These are phyloP conservation scores for Sarocladiaceae sp. DNA, from an alignment of 2,329 filamentous ascomycete species.

Conservation along the genomic window DNA sequence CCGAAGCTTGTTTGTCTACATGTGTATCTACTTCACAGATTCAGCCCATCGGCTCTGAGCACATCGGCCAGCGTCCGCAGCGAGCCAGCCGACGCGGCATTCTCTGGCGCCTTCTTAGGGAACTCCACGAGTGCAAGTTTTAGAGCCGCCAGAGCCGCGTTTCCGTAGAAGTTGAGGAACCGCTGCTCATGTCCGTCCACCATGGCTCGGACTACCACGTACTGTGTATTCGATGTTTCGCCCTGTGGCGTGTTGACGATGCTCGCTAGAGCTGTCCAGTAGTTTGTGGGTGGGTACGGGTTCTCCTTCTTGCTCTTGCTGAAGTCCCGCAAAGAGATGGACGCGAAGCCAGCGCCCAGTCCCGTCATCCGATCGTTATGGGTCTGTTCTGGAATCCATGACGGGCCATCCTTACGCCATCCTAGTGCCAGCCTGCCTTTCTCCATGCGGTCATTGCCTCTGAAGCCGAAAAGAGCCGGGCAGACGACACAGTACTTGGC, in stretches of 20 bases:
- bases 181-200: constrained; percentile 66
- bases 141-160: constrained; percentile 64
- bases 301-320: constrained; percentile 61
- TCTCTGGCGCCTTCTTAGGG: constrained; percentile 46
- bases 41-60: constrained; percentile 45
- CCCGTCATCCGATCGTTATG: constrained; percentile 81
- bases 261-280: constrained; percentile 72
- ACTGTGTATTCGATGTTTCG: constrained; percentile 67
- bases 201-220: constrained; percentile 63
- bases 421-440: constrained; percentile 62
- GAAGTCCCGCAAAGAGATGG: constrained; percentile 78
- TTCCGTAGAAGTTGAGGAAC: constrained; percentile 77
- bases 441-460: constrained; percentile 67
- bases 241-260: constrained; percentile 68
- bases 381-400: constrained; percentile 60
- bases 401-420: constrained; percentile 58
- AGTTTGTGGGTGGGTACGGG: constrained; percentile 71
- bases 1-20: too few relatives aligned
- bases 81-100: constrained; percentile 43
- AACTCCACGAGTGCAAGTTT: constrained; percentile 68
- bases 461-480: constrained; percentile 79
- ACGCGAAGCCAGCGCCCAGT: constrained; percentile 75
- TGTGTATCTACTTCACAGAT: too few relatives aligned
- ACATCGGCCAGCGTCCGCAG: constrained; percentile 48
- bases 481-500: constrained; percentile 76